Conservation (phyloP, 2,329 filamentous ascomycete species). For the Neofusicoccum laricinum region DNA sequence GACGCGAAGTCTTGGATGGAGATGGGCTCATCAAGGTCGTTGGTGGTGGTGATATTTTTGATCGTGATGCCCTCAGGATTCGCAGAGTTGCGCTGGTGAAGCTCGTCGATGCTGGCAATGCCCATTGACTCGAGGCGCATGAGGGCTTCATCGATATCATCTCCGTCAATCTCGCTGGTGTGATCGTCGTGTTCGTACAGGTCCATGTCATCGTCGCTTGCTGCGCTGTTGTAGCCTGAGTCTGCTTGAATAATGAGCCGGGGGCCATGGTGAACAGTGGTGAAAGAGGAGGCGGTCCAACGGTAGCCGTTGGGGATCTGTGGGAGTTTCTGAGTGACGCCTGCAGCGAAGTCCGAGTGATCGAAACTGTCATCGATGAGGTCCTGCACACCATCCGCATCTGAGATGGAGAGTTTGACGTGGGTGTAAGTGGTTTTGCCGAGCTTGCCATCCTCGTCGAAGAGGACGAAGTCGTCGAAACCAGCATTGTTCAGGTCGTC, state of each 20-base stretch:
- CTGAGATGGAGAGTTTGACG: too few relatives aligned
- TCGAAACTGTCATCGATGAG: too few relatives aligned
- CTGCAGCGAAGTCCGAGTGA: too few relatives aligned
- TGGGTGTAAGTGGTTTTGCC: too few relatives aligned
- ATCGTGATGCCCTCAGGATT: too few relatives aligned
- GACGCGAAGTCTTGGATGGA: too few relatives aligned
- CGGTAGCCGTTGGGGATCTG: background rate
- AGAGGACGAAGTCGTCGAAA: too few relatives aligned
- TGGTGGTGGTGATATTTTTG: too few relatives aligned
- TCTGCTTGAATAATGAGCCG: background rate
- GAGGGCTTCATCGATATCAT: background rate
- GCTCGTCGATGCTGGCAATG: background rate
- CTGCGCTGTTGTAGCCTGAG: background rate
- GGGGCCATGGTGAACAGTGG: background rate
- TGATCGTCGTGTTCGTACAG: background rate
- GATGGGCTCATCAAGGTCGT: too few relatives aligned
- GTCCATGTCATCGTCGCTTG: background rate
- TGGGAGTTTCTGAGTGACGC: background rate
- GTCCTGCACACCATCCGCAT: too few relatives aligned
- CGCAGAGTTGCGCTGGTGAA: background rate
- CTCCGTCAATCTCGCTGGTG: background rate
- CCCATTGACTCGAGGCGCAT: background rate
- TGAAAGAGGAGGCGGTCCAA: background rate
- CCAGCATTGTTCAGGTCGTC: too few relatives aligned
- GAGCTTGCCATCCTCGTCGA: too few relatives aligned